Base-by-base conservation (phyloP, 2,329 filamentous ascomycete genomes). In the Sporothrix euskadiensis region DNA sequence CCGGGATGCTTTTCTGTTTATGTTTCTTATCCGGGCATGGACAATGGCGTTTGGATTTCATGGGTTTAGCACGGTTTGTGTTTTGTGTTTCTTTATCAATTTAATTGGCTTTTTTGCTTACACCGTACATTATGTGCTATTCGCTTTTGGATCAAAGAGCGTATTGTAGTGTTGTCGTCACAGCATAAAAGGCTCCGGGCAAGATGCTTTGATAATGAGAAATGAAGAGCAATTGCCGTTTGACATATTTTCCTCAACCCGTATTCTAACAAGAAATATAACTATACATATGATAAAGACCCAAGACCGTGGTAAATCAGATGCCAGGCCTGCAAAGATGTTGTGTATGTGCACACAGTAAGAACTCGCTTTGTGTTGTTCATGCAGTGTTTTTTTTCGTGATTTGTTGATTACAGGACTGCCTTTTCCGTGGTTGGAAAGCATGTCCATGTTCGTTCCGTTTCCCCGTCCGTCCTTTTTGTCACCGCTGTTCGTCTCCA, bases 1-100 rank as follows among this genome's bases (percentile, higher is more conserved):
- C 66, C 39, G 49, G 65, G 44, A 52, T 61, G 56, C n/a, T 52
- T 47, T 35, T 69, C 12, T 22, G 41, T 35, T 69, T 61, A 6
- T 47, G 69, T 32, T 63, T 52, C 22, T 71, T 65, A 32, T 52
- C 44, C 65, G 65, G 65, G 65, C 65, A 68, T 68, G 65, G 41
- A 68, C 65, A 66, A 68, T 68, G 65, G 65, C 65, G 65, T 63
- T 70, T 63, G 26, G 61, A 8, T 44, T 63, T 39, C 19, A 3
- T 30, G 44, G 32, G 54, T 47, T 66, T 70, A 30, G 56, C 35
- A 41, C 44, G 22, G 22, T 47, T 44, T 41, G 44, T 49, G 41
- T 47, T 10, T 47, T 47, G n/a, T 41, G 3, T 54, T 56, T 41
- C 44, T 69, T 30, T 56, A 41, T 26, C 26, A 26, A 26, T 47